These are phyloP conservation scores for Aspergillus sp. DNA, from an alignment of 2,329 filamentous ascomycete species.

Conservation along the genomic window DNA sequence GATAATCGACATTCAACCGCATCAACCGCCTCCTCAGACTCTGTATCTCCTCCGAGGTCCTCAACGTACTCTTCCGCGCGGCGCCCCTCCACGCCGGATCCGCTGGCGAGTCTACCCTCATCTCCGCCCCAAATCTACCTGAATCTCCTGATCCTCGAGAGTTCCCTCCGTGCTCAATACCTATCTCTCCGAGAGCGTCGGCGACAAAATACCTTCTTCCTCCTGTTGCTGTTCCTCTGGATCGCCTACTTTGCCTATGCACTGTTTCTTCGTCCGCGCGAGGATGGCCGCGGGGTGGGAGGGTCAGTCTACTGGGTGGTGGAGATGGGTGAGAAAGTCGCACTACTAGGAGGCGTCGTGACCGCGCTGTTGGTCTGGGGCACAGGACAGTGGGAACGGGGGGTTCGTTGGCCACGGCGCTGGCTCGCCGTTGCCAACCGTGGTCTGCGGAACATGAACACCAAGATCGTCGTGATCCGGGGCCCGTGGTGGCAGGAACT, in stretches of 20 bases:
- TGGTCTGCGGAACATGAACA: constrained; percentile 87
- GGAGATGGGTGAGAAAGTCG: constrained; percentile 85
- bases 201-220: constrained; percentile 89
- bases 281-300: constrained; percentile 87
- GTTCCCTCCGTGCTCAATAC: constrained; percentile 88
- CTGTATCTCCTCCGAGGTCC: constrained; percentile 18
- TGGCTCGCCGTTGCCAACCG: constrained; percentile 90
- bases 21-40: constrained; percentile 28
- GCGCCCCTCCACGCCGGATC: constrained; percentile 58
- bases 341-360: constrained; percentile 85
- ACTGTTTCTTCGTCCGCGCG: constrained; percentile 90
- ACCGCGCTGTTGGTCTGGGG: constrained; percentile 87
- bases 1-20: constrained; percentile 43
- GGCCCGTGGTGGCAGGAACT: constrained; percentile 79
- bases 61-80: constrained; percentile 44
- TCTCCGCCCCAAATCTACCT: constrained; percentile 96
- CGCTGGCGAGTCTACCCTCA: constrained; percentile 78
- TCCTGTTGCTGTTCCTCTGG: constrained; percentile 78
- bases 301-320: constrained; percentile 96
- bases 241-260: constrained; percentile 82
- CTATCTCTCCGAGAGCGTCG: constrained; percentile 83
- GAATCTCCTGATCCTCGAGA: constrained; percentile 95
- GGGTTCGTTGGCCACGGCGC: constrained; percentile 86
- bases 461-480: constrained; percentile 88
- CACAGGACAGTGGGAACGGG: constrained; percentile 94